These are phyloP conservation scores for Wickerhamomyces kurtzmanii DNA, from an alignment of 805 yeast species.

Conservation along the genomic window DNA sequence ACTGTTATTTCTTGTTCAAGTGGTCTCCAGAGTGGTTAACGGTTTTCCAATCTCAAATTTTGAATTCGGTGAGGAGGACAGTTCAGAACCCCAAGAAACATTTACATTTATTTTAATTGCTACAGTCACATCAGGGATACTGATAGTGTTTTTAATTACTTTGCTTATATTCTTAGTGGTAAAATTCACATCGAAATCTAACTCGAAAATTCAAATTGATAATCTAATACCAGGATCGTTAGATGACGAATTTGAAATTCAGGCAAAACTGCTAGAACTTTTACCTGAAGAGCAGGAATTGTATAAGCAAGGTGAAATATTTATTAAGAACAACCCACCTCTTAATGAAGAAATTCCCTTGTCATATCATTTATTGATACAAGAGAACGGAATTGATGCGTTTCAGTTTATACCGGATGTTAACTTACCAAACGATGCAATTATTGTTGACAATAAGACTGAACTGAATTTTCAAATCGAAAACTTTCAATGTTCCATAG, in stretches of 20 bases:
- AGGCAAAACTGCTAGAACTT: constrained; percentile 53
- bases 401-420: constrained; percentile 55
- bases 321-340: constrained; percentile 15
- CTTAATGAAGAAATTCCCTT: constrained; percentile 17
- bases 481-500: constrained; percentile 56
- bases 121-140: no score
- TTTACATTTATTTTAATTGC: no score
- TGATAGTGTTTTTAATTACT: no score
- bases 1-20: no score
- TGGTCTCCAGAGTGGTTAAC: no score
- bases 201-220: constrained; percentile 17
- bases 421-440: constrained; percentile 38
- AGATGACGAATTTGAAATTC: constrained; percentile 42
- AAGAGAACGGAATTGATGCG: constrained; percentile 76
- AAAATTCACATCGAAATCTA: no score
- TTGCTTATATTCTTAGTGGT: no score
- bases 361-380: constrained; percentile 30
- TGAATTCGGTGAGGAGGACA: no score
- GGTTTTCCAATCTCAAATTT: no score
- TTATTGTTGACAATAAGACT: constrained; percentile 39
- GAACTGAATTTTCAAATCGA: constrained; percentile 48
- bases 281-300: constrained; percentile 25
- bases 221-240: no score
- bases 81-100: no score
- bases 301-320: constrained; percentile 28